These are phyloP conservation scores for Venturia aucupariae DNA, from an alignment of 2,329 filamentous ascomycete species.

Conservation along the genomic window DNA sequence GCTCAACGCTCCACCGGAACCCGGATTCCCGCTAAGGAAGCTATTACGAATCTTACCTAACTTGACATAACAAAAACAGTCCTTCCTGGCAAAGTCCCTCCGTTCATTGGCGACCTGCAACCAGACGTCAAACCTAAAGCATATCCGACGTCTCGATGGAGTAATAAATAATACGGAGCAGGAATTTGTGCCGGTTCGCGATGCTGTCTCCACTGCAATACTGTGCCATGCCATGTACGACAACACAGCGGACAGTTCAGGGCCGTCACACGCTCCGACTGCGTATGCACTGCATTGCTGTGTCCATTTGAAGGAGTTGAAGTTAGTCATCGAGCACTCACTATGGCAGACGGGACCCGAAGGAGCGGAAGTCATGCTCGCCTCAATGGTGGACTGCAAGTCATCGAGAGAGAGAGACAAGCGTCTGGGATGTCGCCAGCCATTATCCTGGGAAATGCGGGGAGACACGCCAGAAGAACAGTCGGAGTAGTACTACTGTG, in stretches of 20 bases:
- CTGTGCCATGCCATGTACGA: neutral
- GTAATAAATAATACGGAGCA: slow-evolving; percentile 1
- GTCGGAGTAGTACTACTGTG: no score
- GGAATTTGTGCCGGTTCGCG: neutral
- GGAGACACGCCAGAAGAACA: neutral
- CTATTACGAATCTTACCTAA: slow-evolving; percentile 9
- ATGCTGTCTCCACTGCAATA: neutral
- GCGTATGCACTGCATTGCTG: neutral
- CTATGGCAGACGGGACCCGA: neutral
- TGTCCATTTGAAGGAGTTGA: neutral
- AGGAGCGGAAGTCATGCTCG: neutral
- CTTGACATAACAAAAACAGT: slow-evolving; percentile 5
- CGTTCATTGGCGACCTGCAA: neutral
- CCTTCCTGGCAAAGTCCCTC: neutral
- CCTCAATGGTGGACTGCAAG: neutral
- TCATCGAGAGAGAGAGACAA: neutral
- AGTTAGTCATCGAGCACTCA: neutral
- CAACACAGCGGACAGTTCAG: neutral
- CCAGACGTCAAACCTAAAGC: neutral
- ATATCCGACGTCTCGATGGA: neutral
- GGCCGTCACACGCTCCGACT: neutral
- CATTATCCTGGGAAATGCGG: slow-evolving; percentile 9
- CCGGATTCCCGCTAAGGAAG: neutral
- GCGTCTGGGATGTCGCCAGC: slow-evolving; percentile 1
- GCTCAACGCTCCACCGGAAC: neutral